Conservation (phyloP, 768 basidiomycete genomes). For the Naganishia friedmannii region DNA sequence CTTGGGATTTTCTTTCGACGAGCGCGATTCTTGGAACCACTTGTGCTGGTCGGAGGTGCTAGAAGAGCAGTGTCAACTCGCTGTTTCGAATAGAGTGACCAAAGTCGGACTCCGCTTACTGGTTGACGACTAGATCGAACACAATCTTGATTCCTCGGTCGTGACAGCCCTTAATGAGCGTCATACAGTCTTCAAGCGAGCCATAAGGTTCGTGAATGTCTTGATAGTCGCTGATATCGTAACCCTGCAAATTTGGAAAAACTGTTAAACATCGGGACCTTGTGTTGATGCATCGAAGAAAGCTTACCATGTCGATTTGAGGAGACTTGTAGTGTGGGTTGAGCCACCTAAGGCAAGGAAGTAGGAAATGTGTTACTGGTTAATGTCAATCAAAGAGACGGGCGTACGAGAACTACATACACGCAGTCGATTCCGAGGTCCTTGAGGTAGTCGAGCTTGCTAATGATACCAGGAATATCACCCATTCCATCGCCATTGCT, state of each 20-base stretch:
- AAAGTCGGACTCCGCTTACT: slow-evolving; percentile 39
- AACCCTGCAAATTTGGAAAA: slow-evolving; percentile 48
- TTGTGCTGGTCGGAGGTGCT: slow-evolving; percentile 57
- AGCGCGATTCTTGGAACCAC: slow-evolving; percentile 67
- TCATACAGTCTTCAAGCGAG: slow-evolving; percentile 20
- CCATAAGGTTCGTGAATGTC: slow-evolving; percentile 63
- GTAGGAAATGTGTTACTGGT: background rate
- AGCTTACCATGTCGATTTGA: slow-evolving; percentile 63
- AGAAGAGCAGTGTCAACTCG: background rate
- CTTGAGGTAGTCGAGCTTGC: slow-evolving; percentile 68
- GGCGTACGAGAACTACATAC: background rate
- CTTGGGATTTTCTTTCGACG: slow-evolving; percentile 59
- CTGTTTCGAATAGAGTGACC: too few relatives aligned
- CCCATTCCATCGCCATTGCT: slow-evolving; percentile 67
- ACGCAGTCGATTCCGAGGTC: slow-evolving; percentile 66
- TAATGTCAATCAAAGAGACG: too few relatives aligned
- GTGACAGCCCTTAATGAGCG: slow-evolving; percentile 54
- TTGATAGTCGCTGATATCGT: slow-evolving; percentile 54
- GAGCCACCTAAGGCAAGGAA: slow-evolving; percentile 57
- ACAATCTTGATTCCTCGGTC: slow-evolving; percentile 68
- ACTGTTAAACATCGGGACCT: background rate
- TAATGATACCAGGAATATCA: slow-evolving; percentile 65
- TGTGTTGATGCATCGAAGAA: background rate
- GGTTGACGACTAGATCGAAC: slow-evolving; percentile 76
- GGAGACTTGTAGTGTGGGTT: slow-evolving; percentile 69